Conservation (phyloP, 2,329 filamentous ascomycete species). For the Stagonosporopsis rhizophila region DNA sequence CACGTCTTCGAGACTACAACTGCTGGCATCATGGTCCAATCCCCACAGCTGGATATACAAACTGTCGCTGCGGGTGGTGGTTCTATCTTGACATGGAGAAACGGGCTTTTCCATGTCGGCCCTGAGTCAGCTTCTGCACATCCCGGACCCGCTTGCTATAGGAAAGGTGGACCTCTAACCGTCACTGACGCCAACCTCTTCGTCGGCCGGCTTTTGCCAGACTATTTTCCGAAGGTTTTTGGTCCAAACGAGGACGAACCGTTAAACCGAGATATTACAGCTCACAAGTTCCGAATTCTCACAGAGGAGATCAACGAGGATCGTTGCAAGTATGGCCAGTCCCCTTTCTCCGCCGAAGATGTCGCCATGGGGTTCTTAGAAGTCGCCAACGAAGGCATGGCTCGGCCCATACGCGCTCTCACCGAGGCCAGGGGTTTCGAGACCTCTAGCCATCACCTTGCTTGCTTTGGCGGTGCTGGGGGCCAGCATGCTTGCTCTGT, state of each 20-base stretch:
- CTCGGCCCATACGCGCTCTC: constrained; percentile 81
- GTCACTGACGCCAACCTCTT: constrained; percentile 89
- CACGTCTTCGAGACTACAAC: constrained; percentile 43
- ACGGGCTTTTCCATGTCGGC: constrained; percentile 84
- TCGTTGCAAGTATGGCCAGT: constrained; percentile 73
- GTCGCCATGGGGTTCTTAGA: constrained; percentile 85
- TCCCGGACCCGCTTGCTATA: constrained; percentile 85
- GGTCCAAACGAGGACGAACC: constrained; percentile 75
- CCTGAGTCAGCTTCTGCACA: constrained; percentile 85
- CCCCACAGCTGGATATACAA: constrained; percentile 42
- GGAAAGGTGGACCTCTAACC: constrained; percentile 83
- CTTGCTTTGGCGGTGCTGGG: constrained; percentile 87
- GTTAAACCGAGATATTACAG: no score
- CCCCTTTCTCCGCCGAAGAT: constrained; percentile 64
- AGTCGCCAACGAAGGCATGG: constrained; percentile 88
- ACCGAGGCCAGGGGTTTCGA: constrained; percentile 91
- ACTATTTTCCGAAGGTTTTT: constrained; percentile 92
- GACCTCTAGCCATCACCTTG: constrained; percentile 81
- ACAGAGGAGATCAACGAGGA: constrained; percentile 62
- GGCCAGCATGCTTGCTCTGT: constrained; percentile 90
- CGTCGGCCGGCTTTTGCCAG: constrained; percentile 78
- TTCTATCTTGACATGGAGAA: constrained; percentile 79
- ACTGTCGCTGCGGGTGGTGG: constrained; percentile 82
- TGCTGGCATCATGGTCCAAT: constrained; percentile 39
- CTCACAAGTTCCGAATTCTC: no score